Percentiles rank a stretch among this genome's conserved stretches.
Evolutionary conservation across 176 grass and related monocot species (phyloP).

Genomic region (Puccinellia tenuiflora): DNA sequence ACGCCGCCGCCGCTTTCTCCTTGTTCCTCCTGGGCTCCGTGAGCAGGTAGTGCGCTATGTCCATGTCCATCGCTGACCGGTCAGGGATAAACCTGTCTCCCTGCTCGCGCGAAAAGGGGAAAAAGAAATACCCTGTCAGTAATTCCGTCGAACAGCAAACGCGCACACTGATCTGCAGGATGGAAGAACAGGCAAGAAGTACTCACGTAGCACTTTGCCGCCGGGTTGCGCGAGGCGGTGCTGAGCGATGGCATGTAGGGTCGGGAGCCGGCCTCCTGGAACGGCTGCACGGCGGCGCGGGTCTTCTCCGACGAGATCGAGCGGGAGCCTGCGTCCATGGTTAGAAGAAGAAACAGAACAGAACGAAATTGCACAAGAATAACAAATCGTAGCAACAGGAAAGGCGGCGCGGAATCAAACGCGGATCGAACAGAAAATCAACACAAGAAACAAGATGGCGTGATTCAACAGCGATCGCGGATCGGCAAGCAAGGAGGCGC

Average conservation of each 20-base stretch:
- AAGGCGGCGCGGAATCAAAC: background rate
- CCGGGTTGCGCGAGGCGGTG: conserved; percentile 19
- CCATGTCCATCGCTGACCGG: conserved; percentile 60
- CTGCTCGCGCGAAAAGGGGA: background rate
- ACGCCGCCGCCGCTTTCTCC: conserved; percentile 35
- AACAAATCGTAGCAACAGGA: background rate
- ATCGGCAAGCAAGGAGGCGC: background rate
- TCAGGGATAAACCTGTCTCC: conserved; percentile 67
- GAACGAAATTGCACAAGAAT: background rate
- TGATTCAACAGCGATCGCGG: background rate
- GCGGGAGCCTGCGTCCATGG: background rate
- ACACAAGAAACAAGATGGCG: background rate
- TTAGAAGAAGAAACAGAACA: background rate
- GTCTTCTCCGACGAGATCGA: background rate
- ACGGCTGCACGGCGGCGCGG: conserved; percentile 8
- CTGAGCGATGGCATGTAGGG: conserved; percentile 34
- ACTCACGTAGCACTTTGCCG: conserved; percentile 22
- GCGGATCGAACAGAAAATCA: background rate
- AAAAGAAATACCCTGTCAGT: background rate
- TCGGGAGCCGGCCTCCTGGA: conserved; percentile 26
- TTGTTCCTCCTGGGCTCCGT: conserved; percentile 47
- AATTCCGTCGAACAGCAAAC: background rate
- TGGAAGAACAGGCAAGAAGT: background rate
- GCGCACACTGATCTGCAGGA: background rate
- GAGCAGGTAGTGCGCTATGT: conserved; percentile 60